Evolutionary conservation across 2,329 filamentous ascomycete species (phyloP), one percentile per base, ranked within the genome.

Genomic region (Gnomoniopsis sp.): DNA sequence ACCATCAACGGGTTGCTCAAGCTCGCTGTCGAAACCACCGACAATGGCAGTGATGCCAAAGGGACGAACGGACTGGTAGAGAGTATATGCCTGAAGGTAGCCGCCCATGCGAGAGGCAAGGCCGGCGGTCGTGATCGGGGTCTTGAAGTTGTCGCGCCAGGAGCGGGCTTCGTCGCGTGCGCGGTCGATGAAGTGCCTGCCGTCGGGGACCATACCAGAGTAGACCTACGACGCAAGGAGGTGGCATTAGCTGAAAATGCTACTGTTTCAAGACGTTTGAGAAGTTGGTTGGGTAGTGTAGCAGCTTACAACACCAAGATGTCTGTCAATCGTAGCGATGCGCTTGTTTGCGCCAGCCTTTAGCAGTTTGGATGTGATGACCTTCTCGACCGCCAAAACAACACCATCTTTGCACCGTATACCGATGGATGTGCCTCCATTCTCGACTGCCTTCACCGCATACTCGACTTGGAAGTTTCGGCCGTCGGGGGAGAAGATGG

Each of bases 401-500:
- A 99, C 90, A 64, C 95, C 95, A 75, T 98, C 92, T 79, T 96
- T 96, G 84, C 92, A 96, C 74, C 92, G 86, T 76, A 99, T 96
- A 68, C 95, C 95, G 75, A 99, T 87, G 55, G 93, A 92, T 57
- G 95, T 99, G 71, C 95, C 93, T 66, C 93, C 95, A 71, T 96
- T 98, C 80, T 99, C 95, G 64, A 99, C 95, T 58, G 95, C 95
- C 83, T 99, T 99, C 68, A 96, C 89, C 67, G 95, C 95, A 76
- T 99, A 99, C 83, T 99, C 95, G 76, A 96, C 91, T 79, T 99
- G 95, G 77, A 99, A 99, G 77, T 99, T 99, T 69, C 95, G 90
- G 73, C 95, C 95, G 79, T 99, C 95, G 66, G 95, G 95, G 51
- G 95, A 98, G 84, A 98, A 99, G 81, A 98, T 96, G 72, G 95